Percentiles rank a stretch among this genome's conserved stretches.
phyloP scores from a whole-genome alignment of 345 rosid species.

The Eucalyptus sp. region DNA sequence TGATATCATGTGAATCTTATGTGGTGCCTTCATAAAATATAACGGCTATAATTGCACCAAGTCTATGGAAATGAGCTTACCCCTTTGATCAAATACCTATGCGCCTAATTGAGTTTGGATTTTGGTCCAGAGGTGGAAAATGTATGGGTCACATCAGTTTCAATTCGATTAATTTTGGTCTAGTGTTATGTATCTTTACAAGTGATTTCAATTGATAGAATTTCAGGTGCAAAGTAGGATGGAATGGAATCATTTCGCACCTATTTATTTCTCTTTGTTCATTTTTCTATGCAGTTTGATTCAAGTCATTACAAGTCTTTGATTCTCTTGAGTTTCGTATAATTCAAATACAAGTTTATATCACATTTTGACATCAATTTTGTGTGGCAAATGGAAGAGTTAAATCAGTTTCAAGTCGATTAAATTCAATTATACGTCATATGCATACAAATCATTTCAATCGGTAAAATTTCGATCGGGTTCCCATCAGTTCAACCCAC shows the following conservation, averaged over 20 bases:
- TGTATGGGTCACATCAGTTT: neutral
- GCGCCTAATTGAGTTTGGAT: neutral
- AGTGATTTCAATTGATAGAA: neutral
- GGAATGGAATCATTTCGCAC: fast-evolving
- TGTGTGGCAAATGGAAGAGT: neutral
- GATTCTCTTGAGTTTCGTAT: fast-evolving
- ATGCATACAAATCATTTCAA: neutral
- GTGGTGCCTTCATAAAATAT: fast-evolving
- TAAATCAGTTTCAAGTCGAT: neutral
- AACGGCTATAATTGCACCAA: fast-evolving
- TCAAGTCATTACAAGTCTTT: neutral
- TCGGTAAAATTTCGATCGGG: neutral
- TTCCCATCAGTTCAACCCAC: neutral
- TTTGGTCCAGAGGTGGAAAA: fast-evolving
- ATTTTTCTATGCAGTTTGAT: fast-evolving
- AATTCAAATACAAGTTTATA: neutral
- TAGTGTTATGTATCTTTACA: neutral
- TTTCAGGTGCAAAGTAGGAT: fast-evolving
- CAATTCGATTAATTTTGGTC: fast-evolving
- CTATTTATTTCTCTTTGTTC: fast-evolving
- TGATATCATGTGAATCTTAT: neutral
- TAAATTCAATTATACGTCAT: neutral
- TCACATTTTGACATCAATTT: fast-evolving
- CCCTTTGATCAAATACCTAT: fast-evolving
- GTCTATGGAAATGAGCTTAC: fast-evolving